Evolutionary conservation across 164 flowering plant genomes (phyloP), one percentile per base, ranked within the genome.

Genomic region (Piper longum): DNA sequence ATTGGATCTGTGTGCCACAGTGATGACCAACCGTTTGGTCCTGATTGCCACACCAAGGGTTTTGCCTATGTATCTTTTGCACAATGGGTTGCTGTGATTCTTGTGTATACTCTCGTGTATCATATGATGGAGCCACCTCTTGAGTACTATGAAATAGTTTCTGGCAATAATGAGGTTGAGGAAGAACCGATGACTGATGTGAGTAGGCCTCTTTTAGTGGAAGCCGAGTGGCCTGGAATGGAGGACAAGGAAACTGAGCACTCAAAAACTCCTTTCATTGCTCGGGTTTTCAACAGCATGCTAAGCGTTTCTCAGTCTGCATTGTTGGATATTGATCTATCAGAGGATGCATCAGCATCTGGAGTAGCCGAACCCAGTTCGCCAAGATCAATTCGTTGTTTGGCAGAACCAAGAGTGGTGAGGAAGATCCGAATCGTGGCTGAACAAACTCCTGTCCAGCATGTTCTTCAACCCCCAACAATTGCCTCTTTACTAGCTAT

Each of bases 81-180:
- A 6, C 95, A 86, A 54, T 90, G 98, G 97, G 91, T 86, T 16
- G 75, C 98, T n/a, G 90, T 85, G 3, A 80, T 86, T 66, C 84
- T 93, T 58, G 92, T 85, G 16, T 92, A 88, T 62, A 89, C 96
- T 16, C 76, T 88, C 56, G 91, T 93, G 54, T 93, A 89, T 67
- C 98, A 90, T 73, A 93, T 93, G 95, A 89, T 93, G 96, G 96
- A 89, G 74, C 98, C 98, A 5, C 91, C 97, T 3, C 5, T 93
- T 77, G 84, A 83, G 66, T 86, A 73, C 62, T 84, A 85, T 63
- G 97, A 86, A 66, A 67, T 82, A 59, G 81, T 83, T 51, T 82
- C 75, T 1, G 83, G 71, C 57, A 76, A 64, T 16, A 42, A 69
- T 39, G 85, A 78, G 68, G 77, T 75, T 44, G 76, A 71, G 71